Conservation (phyloP, 129 eudicot species). For the Tagetes erecta region DNA sequence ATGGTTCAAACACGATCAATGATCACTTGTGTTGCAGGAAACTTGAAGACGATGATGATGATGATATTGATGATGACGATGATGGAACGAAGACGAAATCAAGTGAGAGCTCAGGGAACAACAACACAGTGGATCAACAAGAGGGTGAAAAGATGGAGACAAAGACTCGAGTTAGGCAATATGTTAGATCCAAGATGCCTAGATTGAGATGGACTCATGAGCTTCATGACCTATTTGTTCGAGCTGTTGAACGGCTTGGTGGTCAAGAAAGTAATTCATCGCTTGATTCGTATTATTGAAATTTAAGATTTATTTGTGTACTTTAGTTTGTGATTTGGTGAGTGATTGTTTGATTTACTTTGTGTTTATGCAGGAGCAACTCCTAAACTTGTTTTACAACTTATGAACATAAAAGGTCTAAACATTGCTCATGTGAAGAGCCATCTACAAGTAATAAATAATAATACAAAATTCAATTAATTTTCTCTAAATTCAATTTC, state of each 20-base stretch:
- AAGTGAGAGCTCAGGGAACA: conserved; percentile 45
- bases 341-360: conserved; percentile 3
- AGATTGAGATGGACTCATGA: conserved; percentile 65
- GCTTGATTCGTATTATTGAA: conserved; percentile 11
- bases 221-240: conserved; percentile 52
- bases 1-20: conserved; percentile 23
- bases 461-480: background rate
- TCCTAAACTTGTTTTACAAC: conserved; percentile 52
- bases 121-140: conserved; percentile 38
- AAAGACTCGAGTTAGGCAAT: conserved; percentile 45
- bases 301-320: background rate
- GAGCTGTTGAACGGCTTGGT: conserved; percentile 58
- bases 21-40: conserved; percentile 16
- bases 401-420: conserved; percentile 57
- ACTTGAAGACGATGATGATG: conserved; percentile 38
- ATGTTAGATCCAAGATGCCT: conserved; percentile 63
- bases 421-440: conserved; percentile 64
- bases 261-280: conserved; percentile 55
- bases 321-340: conserved; percentile 8
- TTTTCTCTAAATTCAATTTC: conserved; percentile 8
- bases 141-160: conserved; percentile 35
- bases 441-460: conserved; percentile 45
- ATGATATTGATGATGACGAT: conserved; percentile 35
- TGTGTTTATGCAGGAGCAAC: conserved; percentile 49
- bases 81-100: conserved; percentile 33